Base-by-base conservation (phyloP, 2,329 filamentous ascomycete species). In the Fusarium cyanostomum region DNA sequence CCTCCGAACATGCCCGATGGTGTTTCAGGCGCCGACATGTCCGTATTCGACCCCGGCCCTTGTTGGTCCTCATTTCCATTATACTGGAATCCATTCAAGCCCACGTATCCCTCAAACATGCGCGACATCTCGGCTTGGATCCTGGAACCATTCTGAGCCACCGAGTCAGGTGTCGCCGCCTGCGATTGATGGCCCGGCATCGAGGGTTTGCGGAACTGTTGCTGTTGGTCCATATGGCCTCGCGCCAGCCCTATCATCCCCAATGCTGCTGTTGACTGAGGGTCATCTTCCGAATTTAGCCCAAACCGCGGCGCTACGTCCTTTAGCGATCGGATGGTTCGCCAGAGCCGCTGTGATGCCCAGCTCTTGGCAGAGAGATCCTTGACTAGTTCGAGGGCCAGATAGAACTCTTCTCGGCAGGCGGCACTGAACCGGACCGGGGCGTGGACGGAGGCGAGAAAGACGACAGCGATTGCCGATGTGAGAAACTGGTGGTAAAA, bases 401-500 rank as follows among this genome's bases (percentile, higher is more conserved):
- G 87, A 77, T 92, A 92, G 71, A 94, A 94, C 74, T 94, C 91
- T 39, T 90, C 86, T 15, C 90, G 84, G 63, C 89, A 92, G 21
- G 82, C 76, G 9, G 83, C 79, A 67, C 87, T 90, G 73, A 93
- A 94, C 24, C 87, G 83, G 0, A 89, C 84, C 0, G 91, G 90
- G 1, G 89, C 89, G 70, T 94, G 91, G 4, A 89, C 89, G 1
- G 89, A 90, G 2, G 90, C 91, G 1, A 94, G 82, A 71, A 94
- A 93, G 11, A 94, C 80, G 4, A 92, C 90, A 1, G 90, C 89
- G 16, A 94, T 86, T 2, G 89, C 88, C 0, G 89, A 91, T 1
- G 89, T 87, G 16, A 94, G 81, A 69, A 94, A 94, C 68, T 93
- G 91, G 74, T 94, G 90, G 77, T 92, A 93, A 72, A 92, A 90